Evolutionary conservation across 1,284 basidiomycete species (phyloP), one percentile per base, ranked within the genome.

Genomic region (Agroathelia rolfsii): DNA sequence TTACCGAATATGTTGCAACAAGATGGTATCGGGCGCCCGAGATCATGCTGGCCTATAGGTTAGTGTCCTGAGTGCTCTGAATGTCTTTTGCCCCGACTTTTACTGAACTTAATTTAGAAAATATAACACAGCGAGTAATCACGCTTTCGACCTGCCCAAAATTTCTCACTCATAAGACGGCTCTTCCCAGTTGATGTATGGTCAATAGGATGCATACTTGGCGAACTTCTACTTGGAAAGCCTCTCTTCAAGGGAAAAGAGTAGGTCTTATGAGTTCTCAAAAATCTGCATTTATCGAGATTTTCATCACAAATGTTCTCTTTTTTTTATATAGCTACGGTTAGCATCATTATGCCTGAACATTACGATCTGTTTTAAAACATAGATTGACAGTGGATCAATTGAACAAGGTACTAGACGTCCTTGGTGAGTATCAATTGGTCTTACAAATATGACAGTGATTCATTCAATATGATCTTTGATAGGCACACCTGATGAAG

Each of bases 191-290:
- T 96, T 54, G 92, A 96, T 50, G 82, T 96, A 25, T 96, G 92
- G 92, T 88, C 86, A 30, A 87, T 96, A 50, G 93, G 93, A 4
- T 96, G 93, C 52, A 95, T 97, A 40, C 71, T 96, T 23, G 93
- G 83, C 2, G 93, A 97, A 54, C 62, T 97, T 24, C 61, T 97
- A 21, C 75, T 84, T 10, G 86, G 89, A 18, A 79, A 78, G 47
- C 92, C 93, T 1, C 60, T 97, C 39, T 98, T 98, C 66, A 96
- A 95, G 59, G 95, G 95, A 39, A 93, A 95, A 66, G 94, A 98
- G 85, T 95, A 59, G 72, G 87, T 62, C 35, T 34, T 26, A 12
- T 29, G 30, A 25, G 35, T 32, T 43, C 19, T n/a, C n/a, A n/a
- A n/a, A n/a, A n/a, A n/a, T n/a, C n/a, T n/a, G n/a, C n/a, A n/a